Percentiles rank a stretch among this genome's conserved stretches.
Conservation (phyloP, 768 basidiomycete species). For the Kondoa malvinella region DNA sequence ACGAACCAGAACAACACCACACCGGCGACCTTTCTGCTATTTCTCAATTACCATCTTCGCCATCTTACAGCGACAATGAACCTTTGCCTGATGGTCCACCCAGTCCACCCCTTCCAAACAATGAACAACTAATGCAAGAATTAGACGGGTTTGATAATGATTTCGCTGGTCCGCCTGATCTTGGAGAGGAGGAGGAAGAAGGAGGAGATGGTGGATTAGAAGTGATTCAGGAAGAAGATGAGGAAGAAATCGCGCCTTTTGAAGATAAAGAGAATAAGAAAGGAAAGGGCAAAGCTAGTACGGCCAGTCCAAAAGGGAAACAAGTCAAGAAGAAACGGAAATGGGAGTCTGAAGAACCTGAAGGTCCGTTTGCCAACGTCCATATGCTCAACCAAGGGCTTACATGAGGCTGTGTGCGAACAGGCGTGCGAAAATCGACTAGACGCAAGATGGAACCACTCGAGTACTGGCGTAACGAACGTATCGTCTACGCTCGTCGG, state of each 20-base stretch:
- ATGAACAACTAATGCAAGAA: background rate
- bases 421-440: conserved; percentile 51
- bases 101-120: background rate
- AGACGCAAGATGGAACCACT: conserved; percentile 57
- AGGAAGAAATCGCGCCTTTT: conserved; percentile 5
- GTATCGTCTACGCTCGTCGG: conserved; percentile 59
- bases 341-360: conserved; percentile 1
- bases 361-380: background rate
- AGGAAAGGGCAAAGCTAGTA: conserved; percentile 11
- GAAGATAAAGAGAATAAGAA: conserved; percentile 10
- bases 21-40: background rate
- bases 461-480: conserved; percentile 86
- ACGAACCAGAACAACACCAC: background rate
- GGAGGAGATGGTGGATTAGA: conserved; percentile 13
- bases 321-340: background rate
- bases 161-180: background rate
- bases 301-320: background rate
- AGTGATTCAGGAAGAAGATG: conserved; percentile 7
- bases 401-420: background rate
- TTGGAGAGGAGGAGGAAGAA: background rate
- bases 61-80: background rate
- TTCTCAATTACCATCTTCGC: background rate
- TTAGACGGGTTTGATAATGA: conserved; percentile 1
- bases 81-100: background rate
- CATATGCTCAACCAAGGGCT: too few species aligned